Conservation (phyloP, 1,139 yeast genomes). For the Pichia sp. region DNA sequence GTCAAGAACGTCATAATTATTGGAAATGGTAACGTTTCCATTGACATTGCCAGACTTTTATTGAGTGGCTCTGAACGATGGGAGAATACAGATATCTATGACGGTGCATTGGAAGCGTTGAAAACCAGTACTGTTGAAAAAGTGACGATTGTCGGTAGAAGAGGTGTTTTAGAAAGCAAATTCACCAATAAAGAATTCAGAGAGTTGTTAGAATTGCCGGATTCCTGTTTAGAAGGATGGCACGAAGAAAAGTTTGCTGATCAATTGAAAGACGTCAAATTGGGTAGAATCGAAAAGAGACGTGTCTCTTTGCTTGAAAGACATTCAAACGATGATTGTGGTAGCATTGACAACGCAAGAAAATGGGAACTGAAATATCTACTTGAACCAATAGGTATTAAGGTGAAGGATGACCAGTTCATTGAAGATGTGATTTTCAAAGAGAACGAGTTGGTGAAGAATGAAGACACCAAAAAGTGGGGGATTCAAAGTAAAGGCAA, state of each 20-base stretch:
- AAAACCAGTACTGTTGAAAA: slow-evolving; percentile 44
- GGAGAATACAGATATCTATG: slow-evolving; percentile 67
- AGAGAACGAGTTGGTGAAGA: slow-evolving; percentile 34
- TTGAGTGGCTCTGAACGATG: slow-evolving; percentile 48
- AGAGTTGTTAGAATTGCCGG: slow-evolving; percentile 60
- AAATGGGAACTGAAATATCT: slow-evolving; percentile 67
- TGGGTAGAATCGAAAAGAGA: slow-evolving; percentile 65
- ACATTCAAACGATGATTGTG: slow-evolving; percentile 21
- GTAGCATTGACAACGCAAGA: slow-evolving; percentile 19
- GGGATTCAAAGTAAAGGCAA: slow-evolving; percentile 37
- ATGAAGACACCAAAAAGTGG: slow-evolving; percentile 3
- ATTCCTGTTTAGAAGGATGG: slow-evolving; percentile 47
- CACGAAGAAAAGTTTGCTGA: slow-evolving; percentile 35
- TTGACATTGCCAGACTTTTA: slow-evolving; percentile 80
- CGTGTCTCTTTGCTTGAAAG: slow-evolving; percentile 57
- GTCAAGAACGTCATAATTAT: slow-evolving; percentile 66
- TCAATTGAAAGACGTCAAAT: slow-evolving; percentile 29
- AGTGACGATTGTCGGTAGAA: slow-evolving; percentile 73
- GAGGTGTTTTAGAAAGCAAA: slow-evolving; percentile 79
- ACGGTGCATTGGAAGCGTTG: slow-evolving; percentile 49
- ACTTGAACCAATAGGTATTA: slow-evolving; percentile 54
- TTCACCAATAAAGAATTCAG: slow-evolving; percentile 90
- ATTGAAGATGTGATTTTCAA: slow-evolving; percentile 43
- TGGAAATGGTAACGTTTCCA: slow-evolving; percentile 98
- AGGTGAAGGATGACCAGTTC: slow-evolving; percentile 27